Percentiles rank a stretch among this genome's conserved stretches.
phyloP scores from a whole-genome alignment of 768 basidiomycete species.

The Suillus alpinus region DNA sequence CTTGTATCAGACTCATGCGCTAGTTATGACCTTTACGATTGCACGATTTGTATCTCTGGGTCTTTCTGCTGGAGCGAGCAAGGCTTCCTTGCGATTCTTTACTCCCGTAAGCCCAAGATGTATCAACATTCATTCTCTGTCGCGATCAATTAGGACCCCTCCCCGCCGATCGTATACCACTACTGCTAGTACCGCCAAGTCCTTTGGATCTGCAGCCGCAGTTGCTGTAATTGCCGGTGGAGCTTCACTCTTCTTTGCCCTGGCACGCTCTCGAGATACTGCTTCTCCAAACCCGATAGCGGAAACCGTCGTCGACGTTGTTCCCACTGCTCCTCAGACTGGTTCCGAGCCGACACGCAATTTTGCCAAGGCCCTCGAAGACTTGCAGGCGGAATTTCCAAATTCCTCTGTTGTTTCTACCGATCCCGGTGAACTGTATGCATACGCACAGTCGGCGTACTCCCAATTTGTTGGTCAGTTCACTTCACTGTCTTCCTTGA shows the following conservation, averaged over 20 bases:
- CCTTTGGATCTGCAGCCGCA: not conserved
- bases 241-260: slow-evolving; percentile 6
- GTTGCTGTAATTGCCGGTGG: slow-evolving; percentile 9
- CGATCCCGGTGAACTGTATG: slow-evolving; percentile 44
- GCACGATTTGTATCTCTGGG: slow-evolving; percentile 4
- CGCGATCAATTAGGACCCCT: not conserved
- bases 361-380: slow-evolving; percentile 45
- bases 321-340: not conserved
- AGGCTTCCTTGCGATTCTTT: not conserved
- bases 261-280: slow-evolving; percentile 1
- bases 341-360: slow-evolving; percentile 15
- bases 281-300: not conserved
- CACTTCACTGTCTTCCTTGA: slow-evolving; percentile 30
- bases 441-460: slow-evolving; percentile 63
- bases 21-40: slow-evolving; percentile 11
- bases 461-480: slow-evolving; percentile 52
- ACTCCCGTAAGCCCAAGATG: not conserved
- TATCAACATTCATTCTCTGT: slow-evolving; percentile 1
- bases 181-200: not conserved
- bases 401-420: slow-evolving; percentile 43
- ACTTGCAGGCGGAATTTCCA: slow-evolving; percentile 43
- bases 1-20: not conserved
- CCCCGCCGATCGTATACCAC: not conserved
- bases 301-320: not conserved
- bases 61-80: not conserved